phyloP scores from a whole-genome alignment of 2,329 filamentous ascomycete species.

The Fusarium tuaranense region DNA sequence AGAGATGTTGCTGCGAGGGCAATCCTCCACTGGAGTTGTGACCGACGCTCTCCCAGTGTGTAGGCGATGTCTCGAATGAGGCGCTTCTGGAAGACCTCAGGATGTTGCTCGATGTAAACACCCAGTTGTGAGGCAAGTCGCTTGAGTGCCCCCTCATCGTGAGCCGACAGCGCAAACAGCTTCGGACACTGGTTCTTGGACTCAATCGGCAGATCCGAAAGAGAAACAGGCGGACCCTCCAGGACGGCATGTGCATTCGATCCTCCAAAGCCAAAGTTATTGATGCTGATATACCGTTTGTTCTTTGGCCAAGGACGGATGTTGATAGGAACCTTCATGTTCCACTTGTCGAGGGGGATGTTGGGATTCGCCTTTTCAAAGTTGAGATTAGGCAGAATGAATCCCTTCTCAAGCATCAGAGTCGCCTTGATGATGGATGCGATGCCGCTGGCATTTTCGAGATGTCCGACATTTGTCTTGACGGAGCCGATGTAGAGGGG shows the following conservation, averaged over 20 bases:
- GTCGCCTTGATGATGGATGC: conserved; percentile 26
- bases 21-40: conserved; percentile 1
- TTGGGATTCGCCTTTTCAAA: conserved; percentile 15
- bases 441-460: conserved; percentile 18
- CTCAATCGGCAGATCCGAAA: neutral
- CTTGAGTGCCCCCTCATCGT: conserved; percentile 2
- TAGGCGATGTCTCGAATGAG: conserved; percentile 12
- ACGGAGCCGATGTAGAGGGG: conserved; percentile 14
- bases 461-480: conserved; percentile 33
- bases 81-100: neutral
- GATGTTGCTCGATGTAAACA: neutral
- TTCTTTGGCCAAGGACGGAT: neutral
- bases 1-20: neutral
- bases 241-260: conserved; percentile 16
- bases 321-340: conserved; percentile 9
- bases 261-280: conserved; percentile 24
- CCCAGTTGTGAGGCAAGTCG: neutral
- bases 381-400: conserved; percentile 19
- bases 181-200: neutral
- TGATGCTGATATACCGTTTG: neutral
- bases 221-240: neutral
- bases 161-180: conserved; percentile 12
- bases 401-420: conserved; percentile 22
- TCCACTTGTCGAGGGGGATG: conserved; percentile 7
- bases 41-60: conserved; percentile 9